phyloP scores from a whole-genome alignment of 768 basidiomycete genomes.

The Symmetrospora coprosmae region DNA sequence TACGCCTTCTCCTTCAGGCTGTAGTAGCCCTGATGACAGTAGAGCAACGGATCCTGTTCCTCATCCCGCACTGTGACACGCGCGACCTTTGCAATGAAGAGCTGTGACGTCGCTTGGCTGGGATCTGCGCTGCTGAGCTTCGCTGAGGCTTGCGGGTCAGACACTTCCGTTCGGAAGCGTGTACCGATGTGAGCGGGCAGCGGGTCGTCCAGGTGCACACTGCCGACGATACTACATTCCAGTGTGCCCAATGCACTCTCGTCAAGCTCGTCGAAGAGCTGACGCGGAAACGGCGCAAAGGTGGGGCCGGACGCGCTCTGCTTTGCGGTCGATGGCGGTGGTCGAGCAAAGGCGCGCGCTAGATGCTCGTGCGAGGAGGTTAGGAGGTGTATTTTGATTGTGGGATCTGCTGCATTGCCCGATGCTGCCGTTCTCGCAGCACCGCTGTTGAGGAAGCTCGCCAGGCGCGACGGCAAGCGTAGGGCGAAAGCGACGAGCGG shows the following conservation, averaged over 20 bases:
- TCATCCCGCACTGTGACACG: neutral
- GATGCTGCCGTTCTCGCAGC: neutral
- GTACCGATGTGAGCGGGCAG: neutral
- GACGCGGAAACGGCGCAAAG: neutral
- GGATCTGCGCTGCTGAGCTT: neutral
- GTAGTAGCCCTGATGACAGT: conserved; percentile 11
- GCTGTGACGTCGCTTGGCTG: conserved; percentile 14
- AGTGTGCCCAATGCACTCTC: neutral
- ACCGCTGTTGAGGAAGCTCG: neutral
- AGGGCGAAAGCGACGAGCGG: conserved; percentile 20
- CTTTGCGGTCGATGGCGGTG: conserved; percentile 5
- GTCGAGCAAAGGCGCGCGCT: conserved; percentile 15
- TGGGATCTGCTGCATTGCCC: neutral
- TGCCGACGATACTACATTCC: neutral
- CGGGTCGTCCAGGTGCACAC: conserved; percentile 3
- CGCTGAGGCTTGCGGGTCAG: neutral
- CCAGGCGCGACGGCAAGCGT: conserved; percentile 9
- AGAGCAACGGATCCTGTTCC: neutral
- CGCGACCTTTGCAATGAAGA: conserved; percentile 7
- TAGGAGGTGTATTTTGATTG: conserved; percentile 15
- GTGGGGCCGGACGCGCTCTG: neutral
- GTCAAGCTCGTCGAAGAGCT: conserved; percentile 1
- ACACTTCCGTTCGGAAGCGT: neutral
- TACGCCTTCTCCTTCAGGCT: too few relatives aligned
- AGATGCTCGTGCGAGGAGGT: conserved; percentile 1